phyloP scores from a whole-genome alignment of 805 yeast species.

The Saturnispora galanensis region DNA sequence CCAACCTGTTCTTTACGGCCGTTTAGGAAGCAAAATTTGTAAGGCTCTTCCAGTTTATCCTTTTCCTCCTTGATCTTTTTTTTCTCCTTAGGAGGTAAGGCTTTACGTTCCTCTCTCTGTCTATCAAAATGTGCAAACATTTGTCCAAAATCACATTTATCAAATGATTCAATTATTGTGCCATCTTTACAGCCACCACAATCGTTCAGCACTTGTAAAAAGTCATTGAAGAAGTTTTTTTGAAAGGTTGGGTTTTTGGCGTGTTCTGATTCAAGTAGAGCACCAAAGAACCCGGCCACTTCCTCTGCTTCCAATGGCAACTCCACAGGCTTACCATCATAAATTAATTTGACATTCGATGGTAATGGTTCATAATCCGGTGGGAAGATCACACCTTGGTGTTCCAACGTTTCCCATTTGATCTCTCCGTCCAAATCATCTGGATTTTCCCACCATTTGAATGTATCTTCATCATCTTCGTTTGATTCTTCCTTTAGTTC shows the following conservation, averaged over 20 bases:
- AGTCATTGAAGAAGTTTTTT: conserved; percentile 78
- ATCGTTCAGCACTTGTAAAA: conserved; percentile 56
- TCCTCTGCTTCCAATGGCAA: conserved; percentile 84
- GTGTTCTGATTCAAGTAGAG: conserved; percentile 80
- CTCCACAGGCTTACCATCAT: conserved; percentile 66
- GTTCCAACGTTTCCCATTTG: conserved; percentile 82
- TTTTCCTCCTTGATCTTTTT: conserved; percentile 60
- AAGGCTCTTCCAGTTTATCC: conserved; percentile 71
- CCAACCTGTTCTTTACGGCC: conserved; percentile 91
- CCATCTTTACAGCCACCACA: conserved; percentile 46
- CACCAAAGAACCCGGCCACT: conserved; percentile 92
- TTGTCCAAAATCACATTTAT: conserved; percentile 65
- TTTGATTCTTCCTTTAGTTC: conserved; percentile 2
- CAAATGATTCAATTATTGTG: conserved; percentile 45
- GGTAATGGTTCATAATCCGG: conserved; percentile 89
- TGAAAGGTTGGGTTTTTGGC: conserved; percentile 80
- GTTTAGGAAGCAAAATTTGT: conserved; percentile 67
- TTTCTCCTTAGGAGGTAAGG: conserved; percentile 62
- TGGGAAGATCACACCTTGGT: conserved; percentile 88
- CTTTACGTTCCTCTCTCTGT: conserved; percentile 62
- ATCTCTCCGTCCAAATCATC: conserved; percentile 64
- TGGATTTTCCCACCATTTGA: conserved; percentile 76
- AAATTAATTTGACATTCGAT: conserved; percentile 57
- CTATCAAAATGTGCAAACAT: conserved; percentile 66
- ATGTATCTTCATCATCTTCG: conserved; percentile 40